Evolutionary conservation across 352 stramenopile genomes (phyloP), one percentile per base, ranked within the genome.

Genomic region (Elongisporangium prolatum): DNA sequence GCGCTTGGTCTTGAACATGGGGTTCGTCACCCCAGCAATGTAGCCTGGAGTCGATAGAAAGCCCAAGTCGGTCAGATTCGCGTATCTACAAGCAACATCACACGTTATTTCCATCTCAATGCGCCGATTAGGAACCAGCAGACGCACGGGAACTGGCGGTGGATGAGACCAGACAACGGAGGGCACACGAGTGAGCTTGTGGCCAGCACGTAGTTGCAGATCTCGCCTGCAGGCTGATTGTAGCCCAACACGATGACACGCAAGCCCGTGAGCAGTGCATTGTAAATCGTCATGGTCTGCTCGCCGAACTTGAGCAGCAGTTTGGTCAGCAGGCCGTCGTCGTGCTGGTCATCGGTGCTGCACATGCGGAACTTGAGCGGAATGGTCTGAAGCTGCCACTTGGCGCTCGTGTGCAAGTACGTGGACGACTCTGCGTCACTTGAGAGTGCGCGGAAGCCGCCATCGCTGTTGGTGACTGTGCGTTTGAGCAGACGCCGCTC

Each of bases 21-120:
- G 89, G 56, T 97, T 97, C 17, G 88, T 97, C 57, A 96, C 88
- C 3, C 89, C 89, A 28, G 89, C 89, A 63, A 97, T 93, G 69
- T 84, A 97, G 1, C 88, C 88, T 0, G 86, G 84, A 17, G 75
- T 90, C 0, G 73, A 75, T 21, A 97, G 59, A 59, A 97, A 97
- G 38, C 76, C 80, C 54, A 97, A 67, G 67, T 97, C 88, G 9
- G 86, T 96, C 17, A 97, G 56, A 52, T 96, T 96, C 14, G 89
- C 88, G 61, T 97, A 96, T 22, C 78, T 86, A 38, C 1, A 8
- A 53, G 14, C 21, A 37, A 7, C 5, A 56, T 21, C n/a, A n/a
- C 2, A 47, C 18, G 28, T 22, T 48, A 38, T 51, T 56, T 20
- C 10, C 54, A 53, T 1, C 48, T 16, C 20, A 0, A 16, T 55